Base-by-base conservation (phyloP, 2,329 filamentous ascomycete genomes). In the Colletotrichum sp. region DNA sequence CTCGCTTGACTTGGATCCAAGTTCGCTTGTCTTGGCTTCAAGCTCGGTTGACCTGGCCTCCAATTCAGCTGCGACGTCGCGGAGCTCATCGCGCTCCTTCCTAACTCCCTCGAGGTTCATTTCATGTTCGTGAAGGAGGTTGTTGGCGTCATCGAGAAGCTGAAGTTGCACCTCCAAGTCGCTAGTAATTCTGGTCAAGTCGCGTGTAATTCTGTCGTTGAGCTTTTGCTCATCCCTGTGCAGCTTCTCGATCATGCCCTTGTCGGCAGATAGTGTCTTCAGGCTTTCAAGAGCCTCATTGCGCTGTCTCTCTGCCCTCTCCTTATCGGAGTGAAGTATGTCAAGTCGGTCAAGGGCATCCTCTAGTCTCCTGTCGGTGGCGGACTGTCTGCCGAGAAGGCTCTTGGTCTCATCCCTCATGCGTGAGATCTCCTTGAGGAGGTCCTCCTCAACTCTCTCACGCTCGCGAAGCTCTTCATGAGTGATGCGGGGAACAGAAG, bases 381-480 rank as follows among this genome's bases (percentile, higher is more conserved):
- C 64, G 52, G 62, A 71, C 26, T 77, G 77, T 39, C 68, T 64
- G 36, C 72, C 72, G 18, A 77, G 71, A 16, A 77, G 71, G 18
- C 36, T 52, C 21, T 62, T 76, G 30, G 76, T 57, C 62, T 76
- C 66, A n/a, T 73, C 76, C 10, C 65, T 75, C 75, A 78, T 76
- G 34, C 62, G 68, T n/a, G 67, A 55, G 55, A 78, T 75, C 52
- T 78, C 64, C 65, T 68, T 75, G 59, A 68, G 59, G 36, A 77
- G 71, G n/a, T 57, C 68, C 52, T 66, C 57, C 18, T 77, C 75
- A 2, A 74, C 66, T 21, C 66, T 71, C 16, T 73, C 73, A 59
- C 73, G 64, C 67, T 76, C 65, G 15, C 68, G 59, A 55, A 77
- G 71, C 28, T 77, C 75, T 3, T 67, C 32, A 15, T 67, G 62